Conservation (phyloP, 345 rosid species). For the Dipteronia dyeriana region DNA sequence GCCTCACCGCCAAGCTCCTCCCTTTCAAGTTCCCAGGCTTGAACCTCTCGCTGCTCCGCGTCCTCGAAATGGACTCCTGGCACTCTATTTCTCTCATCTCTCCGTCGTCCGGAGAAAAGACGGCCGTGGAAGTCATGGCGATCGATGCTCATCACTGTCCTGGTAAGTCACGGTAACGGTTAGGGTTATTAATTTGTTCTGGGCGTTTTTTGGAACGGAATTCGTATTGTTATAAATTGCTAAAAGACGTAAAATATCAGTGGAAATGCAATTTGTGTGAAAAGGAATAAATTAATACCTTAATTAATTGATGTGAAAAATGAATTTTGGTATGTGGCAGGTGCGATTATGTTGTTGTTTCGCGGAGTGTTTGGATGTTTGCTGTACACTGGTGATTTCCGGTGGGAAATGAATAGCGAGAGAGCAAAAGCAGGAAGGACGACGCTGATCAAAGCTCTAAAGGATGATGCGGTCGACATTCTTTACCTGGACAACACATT, state of each 20-base stretch:
- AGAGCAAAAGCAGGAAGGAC: conserved; percentile 35
- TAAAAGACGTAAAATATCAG: background rate
- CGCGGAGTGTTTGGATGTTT: conserved; percentile 71
- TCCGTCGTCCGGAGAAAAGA: conserved; percentile 43
- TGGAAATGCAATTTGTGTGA: too few relatives aligned
- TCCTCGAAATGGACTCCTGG: conserved; percentile 60
- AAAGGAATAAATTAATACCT: too few relatives aligned
- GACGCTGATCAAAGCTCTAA: conserved; percentile 46
- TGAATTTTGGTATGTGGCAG: conserved; percentile 25
- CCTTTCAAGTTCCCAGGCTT: conserved; percentile 68
- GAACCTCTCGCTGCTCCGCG: conserved; percentile 60
- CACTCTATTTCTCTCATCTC: conserved; percentile 47
- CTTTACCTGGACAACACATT: conserved; percentile 81
- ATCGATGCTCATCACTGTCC: conserved; percentile 80
- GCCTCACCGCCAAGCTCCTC: conserved; percentile 66
- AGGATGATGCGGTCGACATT: conserved; percentile 38
- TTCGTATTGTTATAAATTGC: background rate
- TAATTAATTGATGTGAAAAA: too few relatives aligned
- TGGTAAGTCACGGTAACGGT: conserved; percentile 32
- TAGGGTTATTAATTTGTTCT: background rate
- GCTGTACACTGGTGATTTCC: conserved; percentile 77
- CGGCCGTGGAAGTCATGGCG: conserved; percentile 50
- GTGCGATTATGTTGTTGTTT: conserved; percentile 77
- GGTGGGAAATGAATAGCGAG: conserved; percentile 53
- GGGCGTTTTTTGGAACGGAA: background rate